Evolutionary conservation across 768 basidiomycete genomes (phyloP), one percentile per base, ranked within the genome.

Genomic region (Russula vinacea): DNA sequence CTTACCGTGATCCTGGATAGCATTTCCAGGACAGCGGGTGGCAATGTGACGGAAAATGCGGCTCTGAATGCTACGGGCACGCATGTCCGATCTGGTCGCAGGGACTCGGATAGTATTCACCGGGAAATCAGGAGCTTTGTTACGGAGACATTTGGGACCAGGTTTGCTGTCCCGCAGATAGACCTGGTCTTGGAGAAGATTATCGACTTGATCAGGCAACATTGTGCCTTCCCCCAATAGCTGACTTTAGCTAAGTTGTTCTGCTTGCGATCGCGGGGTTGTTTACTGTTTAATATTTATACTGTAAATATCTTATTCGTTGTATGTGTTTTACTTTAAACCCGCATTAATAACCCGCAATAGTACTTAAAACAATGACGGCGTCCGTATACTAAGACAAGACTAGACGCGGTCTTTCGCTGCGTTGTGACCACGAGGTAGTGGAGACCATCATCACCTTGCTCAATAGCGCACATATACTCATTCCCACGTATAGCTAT

Each of bases 161-260:
- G 19, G 44, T 24, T n/a, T n/a, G 5, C 54, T 17, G 37, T 56
- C 9, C n/a, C 55, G 29, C 37, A 39, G 60, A 39, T 32, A 35
- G 61, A 62, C 24, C 5, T 57, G 16, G 7, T 62, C 3, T 42
- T 51, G 16, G 50, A 63, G 50, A 58, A 52, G 51, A 58, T 52
- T 11, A 52, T 52, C 16, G 62, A 63, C 50, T 42, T 63, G 40
- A 63, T 63, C 3, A 32, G 19, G 7, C 56, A 58, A 16, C 40
- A 44, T 44, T 62, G 35, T 35, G 5, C 29, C 29, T 35, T 7
- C 6, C 4, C 35, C 8, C 10, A 35, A 35, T 29, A 35, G 35
- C 6, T 35, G 35, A 35, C 10, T 7, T 10, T 10, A 8, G 33
- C 33, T 33, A 7, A 1, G 35, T 35, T 35, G 35, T 35, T 7